Evolutionary conservation across 148 eudicot genomes (phyloP), one percentile per base, ranked within the genome.

Genomic region (Nepenthes mirabilis): DNA sequence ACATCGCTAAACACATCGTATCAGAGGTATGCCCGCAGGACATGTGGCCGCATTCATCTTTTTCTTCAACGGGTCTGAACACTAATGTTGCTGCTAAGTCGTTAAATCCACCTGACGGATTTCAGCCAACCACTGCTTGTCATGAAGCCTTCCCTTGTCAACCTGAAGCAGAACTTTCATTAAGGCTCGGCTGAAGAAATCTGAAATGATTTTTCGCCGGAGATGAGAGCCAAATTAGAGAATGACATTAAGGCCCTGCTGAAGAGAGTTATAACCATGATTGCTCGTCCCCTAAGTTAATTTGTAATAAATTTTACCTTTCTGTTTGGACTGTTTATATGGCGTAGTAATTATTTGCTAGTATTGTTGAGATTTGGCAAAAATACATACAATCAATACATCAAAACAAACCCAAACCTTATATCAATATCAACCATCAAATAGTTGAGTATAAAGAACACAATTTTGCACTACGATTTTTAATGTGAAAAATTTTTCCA

Each of bases 181-280:
- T 90, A 85, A 79, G 0, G 34, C 73, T 23, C 79, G 82, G 81
- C 77, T 88, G 77, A 86, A 83, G 83, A 83, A 83, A 51, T 70
- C 0, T 94, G 96, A 33, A 57, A 83, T 57, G 74, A 62, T 43
- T 71, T 91, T 34, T 78, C 88, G 2, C 73, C 79, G 9, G 90
- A 78, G 48, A 78, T 71, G 78, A 88, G 83, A 69, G 71, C 61
- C 45, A 83, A 72, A 33, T 65, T 91, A 71, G 96, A 88, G 77
- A 79, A 47, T 36, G 90, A 77, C 55, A 78, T 91, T 10, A 66
- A 76, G 45, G 81, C 70, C 55, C 80, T 91, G 60, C 65, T 88
- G 72, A 77, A 80, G 70, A 91, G 78, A 76, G 58, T 55, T 2
- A 55, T 36, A 9, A 5, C 36, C 10, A 55, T 55, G 58, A 7